Base-by-base conservation (phyloP, 768 basidiomycete species). In the Termitomyces sp. region DNA sequence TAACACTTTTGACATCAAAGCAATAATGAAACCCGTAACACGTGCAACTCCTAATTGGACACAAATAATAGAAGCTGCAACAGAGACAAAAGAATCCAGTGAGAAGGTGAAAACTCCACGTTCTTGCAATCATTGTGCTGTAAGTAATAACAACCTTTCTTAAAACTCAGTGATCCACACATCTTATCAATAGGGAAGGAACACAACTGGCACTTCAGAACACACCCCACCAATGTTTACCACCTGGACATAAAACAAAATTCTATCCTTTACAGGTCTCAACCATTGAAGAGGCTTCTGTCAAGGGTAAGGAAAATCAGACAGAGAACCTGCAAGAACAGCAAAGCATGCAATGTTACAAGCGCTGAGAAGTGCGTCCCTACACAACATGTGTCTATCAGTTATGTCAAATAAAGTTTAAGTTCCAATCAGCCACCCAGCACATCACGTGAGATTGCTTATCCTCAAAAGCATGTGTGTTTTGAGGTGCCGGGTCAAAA, bases 301-400 rank as follows among this genome's bases (percentile, higher is more conserved):
- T 68, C 3, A 36, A 56, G 3, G 69, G 71, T 2, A 72, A 70
- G n/a, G n/a, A n/a, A n/a, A n/a, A n/a, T n/a, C n/a, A n/a, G n/a
- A n/a, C n/a, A n/a, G n/a, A n/a, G n/a, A n/a, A n/a, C n/a, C n/a
- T n/a, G n/a, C n/a, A n/a, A n/a, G n/a, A n/a, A n/a, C n/a, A n/a
- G n/a, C n/a, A n/a, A n/a, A n/a, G n/a, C n/a, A n/a, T n/a, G n/a
- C n/a, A n/a, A n/a, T n/a, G n/a, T n/a, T n/a, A n/a, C n/a, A n/a
- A n/a, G n/a, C n/a, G n/a, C n/a, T n/a, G n/a, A n/a, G n/a, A n/a
- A n/a, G n/a, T n/a, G n/a, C n/a, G n/a, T n/a, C n/a, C n/a, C n/a
- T n/a, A n/a, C n/a, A n/a, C n/a, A n/a, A n/a, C n/a, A n/a, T n/a
- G n/a, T n/a, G n/a, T n/a, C n/a, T n/a, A n/a, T n/a, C n/a, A n/a